Evolutionary conservation across 2,329 filamentous ascomycete species (phyloP), one percentile per base, ranked within the genome.

Genomic region (Cryphonectria naterciae): DNA sequence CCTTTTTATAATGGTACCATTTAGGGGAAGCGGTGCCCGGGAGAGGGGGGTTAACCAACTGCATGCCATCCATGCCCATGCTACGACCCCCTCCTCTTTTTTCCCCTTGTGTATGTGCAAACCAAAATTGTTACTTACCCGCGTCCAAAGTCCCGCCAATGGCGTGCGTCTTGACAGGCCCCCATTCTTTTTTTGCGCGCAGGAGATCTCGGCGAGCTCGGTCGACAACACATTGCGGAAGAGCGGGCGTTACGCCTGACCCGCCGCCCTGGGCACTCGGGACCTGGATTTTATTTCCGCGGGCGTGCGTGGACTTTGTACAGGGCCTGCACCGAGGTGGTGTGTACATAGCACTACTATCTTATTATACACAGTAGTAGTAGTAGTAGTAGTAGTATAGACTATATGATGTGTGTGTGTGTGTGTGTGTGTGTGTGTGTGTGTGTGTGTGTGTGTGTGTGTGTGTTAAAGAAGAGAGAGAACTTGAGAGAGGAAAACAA

Each of bases 61-160:
- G 58, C 58, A 61, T 39, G 58, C 32, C 19, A 61, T 49, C 46
- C 46, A 22, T 49, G 46, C 41, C 61, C 37, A 39, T 39, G 37
- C 37, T 39, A 11, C 10, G 10, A 64, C 61, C 43, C n/a, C 11
- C 61, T 46, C 25, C 25, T 22, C 15, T 7, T 35, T 8, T 35
- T 41, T 35, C 58, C 17, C 35, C 2, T 39, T 32, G 28, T 58
- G 54, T 15, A 15, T 39, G 11, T 39, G 11, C 28, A 32, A 17
- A 60, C 15, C 32, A 22, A 46, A 8, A 46, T 39, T 11, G 37
- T 39, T 39, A 11, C 37, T 39, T 39, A 11, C 37, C 58, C 19
- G 58, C 22, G 35, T 65, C 39, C 46, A 7, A 28, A 65, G 63
- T 65, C 63, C 63, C 63, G 43, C 63, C 63, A 65, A 65, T 65